phyloP scores from a whole-genome alignment of 2,329 filamentous ascomycete species.

The Penicillium sp. region DNA sequence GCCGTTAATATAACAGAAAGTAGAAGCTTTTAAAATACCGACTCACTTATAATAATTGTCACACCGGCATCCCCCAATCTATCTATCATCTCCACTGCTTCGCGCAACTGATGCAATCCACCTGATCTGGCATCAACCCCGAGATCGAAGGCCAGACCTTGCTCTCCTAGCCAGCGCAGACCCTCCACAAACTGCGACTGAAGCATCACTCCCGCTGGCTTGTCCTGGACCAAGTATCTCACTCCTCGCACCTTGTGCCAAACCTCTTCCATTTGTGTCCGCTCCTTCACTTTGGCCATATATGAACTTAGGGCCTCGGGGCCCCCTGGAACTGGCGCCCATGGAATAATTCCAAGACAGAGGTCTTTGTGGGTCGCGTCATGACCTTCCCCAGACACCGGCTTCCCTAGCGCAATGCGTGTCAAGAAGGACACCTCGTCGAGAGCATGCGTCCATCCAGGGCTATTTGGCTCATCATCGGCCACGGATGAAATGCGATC shows the following conservation, averaged over 20 bases:
- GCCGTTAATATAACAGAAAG: slow-evolving; percentile 1
- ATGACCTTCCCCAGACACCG: slow-evolving; percentile 63
- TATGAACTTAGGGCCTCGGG: slow-evolving; percentile 65
- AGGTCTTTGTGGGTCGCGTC: slow-evolving; percentile 54
- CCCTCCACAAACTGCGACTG: slow-evolving; percentile 65
- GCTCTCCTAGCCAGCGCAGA: slow-evolving; percentile 66
- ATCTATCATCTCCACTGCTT: slow-evolving; percentile 71
- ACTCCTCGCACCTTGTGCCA: slow-evolving; percentile 77
- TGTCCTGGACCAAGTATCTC: slow-evolving; percentile 80
- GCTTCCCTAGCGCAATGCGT: slow-evolving; percentile 65
- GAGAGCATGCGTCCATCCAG: slow-evolving; percentile 69
- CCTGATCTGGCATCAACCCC: slow-evolving; percentile 80
- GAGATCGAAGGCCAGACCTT: slow-evolving; percentile 75
- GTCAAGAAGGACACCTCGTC: slow-evolving; percentile 72
- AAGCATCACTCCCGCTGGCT: slow-evolving; percentile 68
- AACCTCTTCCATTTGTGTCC: slow-evolving; percentile 59
- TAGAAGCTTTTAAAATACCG: not conserved
- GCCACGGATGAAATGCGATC: slow-evolving; percentile 69
- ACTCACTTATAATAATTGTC: slow-evolving; percentile 68
- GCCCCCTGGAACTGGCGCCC: slow-evolving; percentile 79
- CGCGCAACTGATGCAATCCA: slow-evolving; percentile 73
- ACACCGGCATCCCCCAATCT: slow-evolving; percentile 59
- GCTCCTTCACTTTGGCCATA: slow-evolving; percentile 61
- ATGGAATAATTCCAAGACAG: slow-evolving; percentile 74
- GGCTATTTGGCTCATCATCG: slow-evolving; percentile 38